Evolutionary conservation across 129 eudicot species (phyloP), one percentile per base, ranked within the genome.

Genomic region (Saposhnikovia divaricata): DNA sequence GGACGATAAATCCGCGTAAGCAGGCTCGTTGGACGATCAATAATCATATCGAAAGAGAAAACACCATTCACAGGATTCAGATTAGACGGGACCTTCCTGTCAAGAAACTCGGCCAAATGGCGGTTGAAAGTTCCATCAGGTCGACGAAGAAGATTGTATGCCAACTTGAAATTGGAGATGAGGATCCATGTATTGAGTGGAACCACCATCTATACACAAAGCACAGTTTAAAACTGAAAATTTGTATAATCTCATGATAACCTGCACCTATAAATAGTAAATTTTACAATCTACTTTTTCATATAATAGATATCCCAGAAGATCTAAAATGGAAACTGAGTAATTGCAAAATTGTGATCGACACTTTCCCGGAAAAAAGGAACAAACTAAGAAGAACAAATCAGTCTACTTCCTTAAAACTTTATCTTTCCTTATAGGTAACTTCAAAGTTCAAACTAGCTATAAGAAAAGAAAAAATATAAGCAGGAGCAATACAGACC

Each of bases 111-210:
- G 1, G 90, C 93, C 83, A 89, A 57, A 72, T 89, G 86, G 10
- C 93, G 89, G 79, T 89, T 89, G 63, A 89, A 89, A 1, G 93
- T 85, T 3, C 93, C 93, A 38, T 89, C 93, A 5, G 85, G 87
- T 1, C 90, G 87, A 27, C 93, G 83, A 57, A 89, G 89, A 59
- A 89, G 81, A 40, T 87, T 87, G 87, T 89, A 89, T 76, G 90
- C 86, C 70, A 89, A 74, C 87, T 89, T 89, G 86, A 89, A 87
- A 40, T 89, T 77, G 27, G 93, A 89, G 81, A 89, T 89, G 50
- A 89, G 89, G 85, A 89, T 80, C 93, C 93, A 89, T 80, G 89
- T 85, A 83, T 89, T 89, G 79, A 89, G 82, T 66, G 93, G 93
- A 79, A 89, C 93, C 44, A 81, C 93, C 75, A 70, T 83, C 93